phyloP scores from a whole-genome alignment of 805 yeast genomes.

The Metschnikowia kofuensis region DNA sequence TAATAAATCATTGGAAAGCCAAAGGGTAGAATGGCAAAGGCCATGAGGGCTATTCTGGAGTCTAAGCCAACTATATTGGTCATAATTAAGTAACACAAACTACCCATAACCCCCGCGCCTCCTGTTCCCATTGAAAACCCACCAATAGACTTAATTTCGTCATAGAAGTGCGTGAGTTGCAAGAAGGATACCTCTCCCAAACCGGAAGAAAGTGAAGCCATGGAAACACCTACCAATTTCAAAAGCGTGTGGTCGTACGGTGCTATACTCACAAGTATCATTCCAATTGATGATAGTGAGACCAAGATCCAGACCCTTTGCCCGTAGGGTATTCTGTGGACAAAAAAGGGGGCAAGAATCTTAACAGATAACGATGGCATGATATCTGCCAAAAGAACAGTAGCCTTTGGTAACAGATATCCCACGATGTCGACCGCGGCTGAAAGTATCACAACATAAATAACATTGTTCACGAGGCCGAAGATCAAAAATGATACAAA shows the following conservation, averaged over 20 bases:
- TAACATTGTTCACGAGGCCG: slow-evolving; percentile 83
- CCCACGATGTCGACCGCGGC: slow-evolving; percentile 95
- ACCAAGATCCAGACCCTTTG: slow-evolving; percentile 55
- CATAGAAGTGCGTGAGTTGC: slow-evolving; percentile 77
- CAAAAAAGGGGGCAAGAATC: slow-evolving; percentile 71
- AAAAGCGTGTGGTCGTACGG: slow-evolving; percentile 26
- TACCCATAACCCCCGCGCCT: slow-evolving; percentile 88
- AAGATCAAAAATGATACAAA: slow-evolving; percentile 70
- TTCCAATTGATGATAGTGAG: slow-evolving; percentile 62
- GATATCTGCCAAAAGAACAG: slow-evolving; percentile 82
- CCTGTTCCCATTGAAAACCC: slow-evolving; percentile 97
- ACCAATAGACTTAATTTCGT: slow-evolving; percentile 54
- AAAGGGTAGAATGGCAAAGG: slow-evolving; percentile 54
- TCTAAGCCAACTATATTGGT: slow-evolving; percentile 66
- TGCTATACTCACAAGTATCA: slow-evolving; percentile 59
- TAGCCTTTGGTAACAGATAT: slow-evolving; percentile 74
- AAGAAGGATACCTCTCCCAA: slow-evolving; percentile 87
- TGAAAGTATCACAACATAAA: slow-evolving; percentile 85
- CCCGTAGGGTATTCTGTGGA: slow-evolving; percentile 61
- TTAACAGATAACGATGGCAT: slow-evolving; percentile 77
- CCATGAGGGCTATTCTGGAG: slow-evolving; percentile 51
- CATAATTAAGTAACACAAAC: slow-evolving; percentile 63
- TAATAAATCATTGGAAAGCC: slow-evolving; percentile 42
- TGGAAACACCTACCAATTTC: slow-evolving; percentile 62
- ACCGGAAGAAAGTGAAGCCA: slow-evolving; percentile 86